Percentiles rank a stretch among this genome's conserved stretches.
phyloP scores from a whole-genome alignment of 179 eudicot genomes.

The Beta lomatogona region DNA sequence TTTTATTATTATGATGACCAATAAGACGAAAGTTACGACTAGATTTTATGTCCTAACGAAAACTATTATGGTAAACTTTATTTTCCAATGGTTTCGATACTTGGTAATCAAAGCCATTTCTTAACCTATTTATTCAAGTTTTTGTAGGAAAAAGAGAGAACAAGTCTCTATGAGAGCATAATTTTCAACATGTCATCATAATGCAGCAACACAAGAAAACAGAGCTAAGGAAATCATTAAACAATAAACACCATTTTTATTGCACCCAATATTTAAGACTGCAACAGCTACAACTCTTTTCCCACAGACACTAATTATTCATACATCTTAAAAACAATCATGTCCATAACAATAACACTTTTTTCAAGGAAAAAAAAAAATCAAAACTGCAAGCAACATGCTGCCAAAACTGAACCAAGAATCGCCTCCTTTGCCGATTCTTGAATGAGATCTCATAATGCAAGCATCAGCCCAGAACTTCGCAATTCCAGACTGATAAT shows the following conservation, averaged over 20 bases:
- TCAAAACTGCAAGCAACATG: neutral
- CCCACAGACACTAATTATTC: constrained; percentile 5
- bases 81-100: too few relatives aligned
- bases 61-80: too few relatives aligned
- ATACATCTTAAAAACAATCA: constrained; percentile 13
- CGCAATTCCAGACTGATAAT: neutral
- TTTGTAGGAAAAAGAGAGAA: too few relatives aligned
- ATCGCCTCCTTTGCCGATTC: constrained; percentile 41
- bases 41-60: too few relatives aligned
- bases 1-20: too few relatives aligned
- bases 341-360: neutral
- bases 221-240: neutral
- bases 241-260: constrained; percentile 14
- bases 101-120: too few relatives aligned
- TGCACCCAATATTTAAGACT: constrained; percentile 18
- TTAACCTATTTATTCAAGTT: too few relatives aligned
- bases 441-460: constrained; percentile 26
- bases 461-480: constrained; percentile 28
- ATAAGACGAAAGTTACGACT: too few relatives aligned
- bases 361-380: neutral
- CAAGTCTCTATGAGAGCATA: too few relatives aligned
- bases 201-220: neutral
- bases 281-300: neutral
- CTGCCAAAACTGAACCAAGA: constrained; percentile 63
- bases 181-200: too few relatives aligned